These are phyloP conservation scores for Avena sativa DNA, from an alignment of 176 grass and related monocot species.

Conservation along the genomic window DNA sequence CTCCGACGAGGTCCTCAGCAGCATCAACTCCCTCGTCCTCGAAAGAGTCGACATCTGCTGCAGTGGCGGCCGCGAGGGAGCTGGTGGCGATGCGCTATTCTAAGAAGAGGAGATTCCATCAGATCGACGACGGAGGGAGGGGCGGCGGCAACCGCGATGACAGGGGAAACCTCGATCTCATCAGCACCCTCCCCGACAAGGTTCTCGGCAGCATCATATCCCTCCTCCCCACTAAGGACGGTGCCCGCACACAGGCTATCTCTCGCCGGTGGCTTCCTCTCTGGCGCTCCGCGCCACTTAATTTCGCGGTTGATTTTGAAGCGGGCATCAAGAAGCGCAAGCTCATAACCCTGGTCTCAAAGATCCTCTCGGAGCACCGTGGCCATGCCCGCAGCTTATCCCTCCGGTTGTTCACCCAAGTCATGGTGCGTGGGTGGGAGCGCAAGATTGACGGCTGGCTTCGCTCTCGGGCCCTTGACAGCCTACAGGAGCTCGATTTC, in stretches of 20 bases:
- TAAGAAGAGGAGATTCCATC: too few relatives aligned
- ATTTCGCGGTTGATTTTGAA: neutral
- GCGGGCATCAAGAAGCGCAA: neutral
- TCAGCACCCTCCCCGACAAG: too few relatives aligned
- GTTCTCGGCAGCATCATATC: too few relatives aligned
- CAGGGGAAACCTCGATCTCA: too few relatives aligned
- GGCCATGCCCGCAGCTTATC: neutral
- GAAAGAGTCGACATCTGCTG: neutral
- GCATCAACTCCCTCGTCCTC: neutral
- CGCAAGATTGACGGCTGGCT: neutral
- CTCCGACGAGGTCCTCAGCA: too few relatives aligned
- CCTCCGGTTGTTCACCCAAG: neutral
- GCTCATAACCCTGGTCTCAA: neutral
- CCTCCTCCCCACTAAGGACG: neutral
- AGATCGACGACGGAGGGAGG: too few relatives aligned
- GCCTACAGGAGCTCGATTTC: neutral
- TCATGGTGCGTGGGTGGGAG: neutral
- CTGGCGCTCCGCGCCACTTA: constrained; percentile 1
- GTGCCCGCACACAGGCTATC: neutral
- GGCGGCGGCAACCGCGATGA: too few relatives aligned
- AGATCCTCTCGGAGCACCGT: constrained; percentile 1
- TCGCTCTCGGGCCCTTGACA: neutral
- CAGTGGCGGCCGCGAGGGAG: neutral
- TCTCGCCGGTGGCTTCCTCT: neutral
- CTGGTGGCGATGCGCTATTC: neutral